These are phyloP conservation scores for Podospora comata DNA, from an alignment of 495 filamentous ascomycete species.

Conservation along the genomic window DNA sequence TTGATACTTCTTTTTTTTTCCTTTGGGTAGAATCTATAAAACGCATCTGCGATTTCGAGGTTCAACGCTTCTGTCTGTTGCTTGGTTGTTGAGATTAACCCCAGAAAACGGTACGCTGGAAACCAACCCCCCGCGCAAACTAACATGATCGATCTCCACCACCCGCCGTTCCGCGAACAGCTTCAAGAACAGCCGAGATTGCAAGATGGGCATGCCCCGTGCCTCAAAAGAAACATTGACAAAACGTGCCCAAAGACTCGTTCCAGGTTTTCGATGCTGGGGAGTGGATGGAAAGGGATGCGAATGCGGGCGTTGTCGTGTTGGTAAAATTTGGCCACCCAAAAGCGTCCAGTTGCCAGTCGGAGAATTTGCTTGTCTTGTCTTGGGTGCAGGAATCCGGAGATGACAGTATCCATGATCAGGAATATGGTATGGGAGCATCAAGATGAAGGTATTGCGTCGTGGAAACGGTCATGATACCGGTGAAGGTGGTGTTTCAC, in stretches of 20 bases:
- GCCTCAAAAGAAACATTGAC: neutral
- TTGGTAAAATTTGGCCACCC: neutral
- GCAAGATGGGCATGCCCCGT: neutral
- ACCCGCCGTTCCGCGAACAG: neutral
- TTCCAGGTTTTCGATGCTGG: neutral
- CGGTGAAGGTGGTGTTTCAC: too few species aligned
- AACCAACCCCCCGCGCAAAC: too few species aligned
- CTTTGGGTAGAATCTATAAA: too few species aligned
- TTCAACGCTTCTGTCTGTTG: neutral
- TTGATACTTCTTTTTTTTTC: neutral
- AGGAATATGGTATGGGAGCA: too few species aligned
- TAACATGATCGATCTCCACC: neutral
- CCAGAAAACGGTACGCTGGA: neutral
- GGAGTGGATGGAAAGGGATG: neutral
- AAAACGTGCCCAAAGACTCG: neutral
- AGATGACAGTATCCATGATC: neutral
- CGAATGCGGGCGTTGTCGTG: neutral
- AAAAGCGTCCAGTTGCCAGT: neutral
- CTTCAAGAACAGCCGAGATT: neutral
- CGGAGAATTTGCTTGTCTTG: neutral
- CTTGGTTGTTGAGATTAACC: neutral
- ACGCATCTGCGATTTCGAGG: neutral
- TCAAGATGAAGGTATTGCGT: too few species aligned
- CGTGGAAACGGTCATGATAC: too few species aligned
- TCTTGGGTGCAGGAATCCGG: neutral